A percentile compares a stretch with the other conserved stretches of the same genome.
Evolutionary conservation across 2,329 filamentous ascomycete species (phyloP).

Genomic region (Clonostachys chloroleuca): DNA sequence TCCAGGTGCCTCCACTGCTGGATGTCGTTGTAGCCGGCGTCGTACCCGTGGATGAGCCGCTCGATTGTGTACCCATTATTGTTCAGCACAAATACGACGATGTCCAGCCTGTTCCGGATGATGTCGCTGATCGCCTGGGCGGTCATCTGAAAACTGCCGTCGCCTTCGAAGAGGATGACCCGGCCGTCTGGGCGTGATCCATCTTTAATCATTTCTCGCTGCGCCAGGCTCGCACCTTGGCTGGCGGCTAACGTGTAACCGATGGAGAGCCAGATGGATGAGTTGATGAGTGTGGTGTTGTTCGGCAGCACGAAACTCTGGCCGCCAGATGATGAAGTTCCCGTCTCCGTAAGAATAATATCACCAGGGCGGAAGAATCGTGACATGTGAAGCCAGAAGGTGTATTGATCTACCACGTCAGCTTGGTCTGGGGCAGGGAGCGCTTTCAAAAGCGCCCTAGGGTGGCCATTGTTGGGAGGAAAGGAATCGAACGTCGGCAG

Average conservation of each 20-base stretch:
- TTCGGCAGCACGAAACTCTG: slow-evolving; percentile 78
- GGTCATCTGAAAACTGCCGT: slow-evolving; percentile 82
- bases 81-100: slow-evolving; percentile 82
- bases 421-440: slow-evolving; percentile 35
- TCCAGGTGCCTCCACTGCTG: slow-evolving; percentile 69
- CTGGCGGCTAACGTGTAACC: slow-evolving; percentile 57
- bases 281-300: slow-evolving; percentile 72
- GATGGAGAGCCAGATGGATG: slow-evolving; percentile 69
- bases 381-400: slow-evolving; percentile 74
- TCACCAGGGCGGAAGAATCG: slow-evolving; percentile 69
- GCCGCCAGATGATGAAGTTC: slow-evolving; percentile 83
- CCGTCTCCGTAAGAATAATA: slow-evolving; percentile 81
- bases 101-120: slow-evolving; percentile 67
- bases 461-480: slow-evolving; percentile 60
- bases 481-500: slow-evolving; percentile 27
- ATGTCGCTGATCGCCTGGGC: slow-evolving; percentile 83
- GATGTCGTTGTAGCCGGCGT: slow-evolving; percentile 78
- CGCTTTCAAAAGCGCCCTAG: slow-evolving; percentile 52
- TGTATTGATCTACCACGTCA: slow-evolving; percentile 59
- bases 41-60: slow-evolving; percentile 80
- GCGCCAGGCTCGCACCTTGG: slow-evolving; percentile 67
- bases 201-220: slow-evolving; percentile 36
- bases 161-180: slow-evolving; percentile 80
- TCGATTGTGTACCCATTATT: slow-evolving; percentile 91
- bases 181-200: slow-evolving; percentile 49